phyloP scores from a whole-genome alignment of 805 yeast genomes.

The Kurtzmaniella cleridarum region DNA sequence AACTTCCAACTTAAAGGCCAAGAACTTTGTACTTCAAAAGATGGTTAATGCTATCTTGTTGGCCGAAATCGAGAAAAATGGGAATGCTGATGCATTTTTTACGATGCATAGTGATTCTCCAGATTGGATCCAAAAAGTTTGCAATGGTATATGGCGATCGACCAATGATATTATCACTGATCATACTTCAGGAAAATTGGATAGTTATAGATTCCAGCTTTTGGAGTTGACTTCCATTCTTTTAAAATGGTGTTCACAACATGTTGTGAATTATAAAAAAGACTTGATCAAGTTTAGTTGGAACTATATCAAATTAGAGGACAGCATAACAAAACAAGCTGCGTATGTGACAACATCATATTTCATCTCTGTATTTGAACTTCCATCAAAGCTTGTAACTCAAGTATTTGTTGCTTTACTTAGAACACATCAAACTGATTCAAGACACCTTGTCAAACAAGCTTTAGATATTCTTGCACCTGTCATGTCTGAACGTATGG shows the following conservation, averaged over 20 bases:
- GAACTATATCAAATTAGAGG: conserved; percentile 88
- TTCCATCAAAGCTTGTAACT: conserved; percentile 81
- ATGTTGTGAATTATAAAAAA: conserved; percentile 59
- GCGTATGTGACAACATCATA: conserved; percentile 86
- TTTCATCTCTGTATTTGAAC: conserved; percentile 82
- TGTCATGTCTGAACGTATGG: conserved; percentile 65
- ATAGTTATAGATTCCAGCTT: conserved; percentile 68
- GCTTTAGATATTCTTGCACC: conserved; percentile 88
- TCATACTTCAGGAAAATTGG: conserved; percentile 63
- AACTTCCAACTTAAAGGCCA: conserved; percentile 44
- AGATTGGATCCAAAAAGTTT: conserved; percentile 62
- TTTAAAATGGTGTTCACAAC: conserved; percentile 59
- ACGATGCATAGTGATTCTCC: conserved; percentile 24
- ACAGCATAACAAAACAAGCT: conserved; percentile 81
- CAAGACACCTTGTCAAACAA: conserved; percentile 75
- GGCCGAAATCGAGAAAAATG: conserved; percentile 50
- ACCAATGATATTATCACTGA: conserved; percentile 46
- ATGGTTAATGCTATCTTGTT: conserved; percentile 63
- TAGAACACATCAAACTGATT: conserved; percentile 80
- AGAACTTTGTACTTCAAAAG: conserved; percentile 50
- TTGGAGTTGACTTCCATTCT: conserved; percentile 77
- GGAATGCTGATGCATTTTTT: conserved; percentile 44
- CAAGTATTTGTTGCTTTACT: conserved; percentile 89
- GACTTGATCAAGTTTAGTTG: conserved; percentile 91
- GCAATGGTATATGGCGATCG: conserved; percentile 68